A percentile compares a stretch with the other conserved stretches of the same genome.
Evolutionary conservation across 208 protist genomes (phyloP).

Genomic region (Novymonas esmeraldas): DNA sequence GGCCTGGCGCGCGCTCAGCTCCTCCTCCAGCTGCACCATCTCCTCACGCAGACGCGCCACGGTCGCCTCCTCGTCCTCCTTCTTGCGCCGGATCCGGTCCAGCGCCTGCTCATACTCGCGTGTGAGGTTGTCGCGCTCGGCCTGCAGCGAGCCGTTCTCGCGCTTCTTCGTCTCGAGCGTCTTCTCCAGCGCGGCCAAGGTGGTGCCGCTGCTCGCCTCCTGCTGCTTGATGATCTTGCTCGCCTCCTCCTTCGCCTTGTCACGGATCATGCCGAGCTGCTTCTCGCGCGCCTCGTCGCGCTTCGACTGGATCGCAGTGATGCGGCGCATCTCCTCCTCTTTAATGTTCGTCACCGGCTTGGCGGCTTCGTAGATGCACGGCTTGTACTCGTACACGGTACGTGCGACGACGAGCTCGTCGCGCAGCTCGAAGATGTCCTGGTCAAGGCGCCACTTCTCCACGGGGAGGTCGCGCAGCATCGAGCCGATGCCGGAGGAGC

Average conservation of each 20-base stretch:
- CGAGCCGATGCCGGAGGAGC: constrained; percentile 81
- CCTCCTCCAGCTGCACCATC: constrained; percentile 79
- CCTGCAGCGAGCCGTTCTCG: constrained; percentile 77
- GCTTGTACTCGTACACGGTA: constrained; percentile 91
- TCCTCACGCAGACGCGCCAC: constrained; percentile 76
- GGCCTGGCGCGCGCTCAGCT: constrained; percentile 71
- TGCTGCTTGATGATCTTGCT: constrained; percentile 75
- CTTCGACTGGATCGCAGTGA: constrained; percentile 78
- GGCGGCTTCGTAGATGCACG: constrained; percentile 82
- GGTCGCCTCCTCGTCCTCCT: constrained; percentile 82
- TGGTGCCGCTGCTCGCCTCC: constrained; percentile 77
- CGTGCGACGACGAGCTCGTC: constrained; percentile 88
- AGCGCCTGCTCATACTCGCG: constrained; percentile 87
- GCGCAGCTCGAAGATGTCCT: constrained; percentile 87
- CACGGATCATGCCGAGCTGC: constrained; percentile 64
- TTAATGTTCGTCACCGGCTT: constrained; percentile 88
- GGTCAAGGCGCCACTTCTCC: constrained; percentile 92
- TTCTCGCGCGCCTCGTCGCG: constrained; percentile 80
- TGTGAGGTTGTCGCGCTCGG: constrained; percentile 73
- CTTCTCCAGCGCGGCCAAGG: constrained; percentile 74
- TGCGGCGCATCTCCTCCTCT: constrained; percentile 87
- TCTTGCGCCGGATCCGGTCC: constrained; percentile 90
- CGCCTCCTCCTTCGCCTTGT: constrained; percentile 78
- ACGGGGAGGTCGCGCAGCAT: constrained; percentile 85
- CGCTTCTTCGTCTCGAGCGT: constrained; percentile 80